These are phyloP conservation scores for Penicillium sp. DNA, from an alignment of 2,329 filamentous ascomycete species.

Conservation along the genomic window DNA sequence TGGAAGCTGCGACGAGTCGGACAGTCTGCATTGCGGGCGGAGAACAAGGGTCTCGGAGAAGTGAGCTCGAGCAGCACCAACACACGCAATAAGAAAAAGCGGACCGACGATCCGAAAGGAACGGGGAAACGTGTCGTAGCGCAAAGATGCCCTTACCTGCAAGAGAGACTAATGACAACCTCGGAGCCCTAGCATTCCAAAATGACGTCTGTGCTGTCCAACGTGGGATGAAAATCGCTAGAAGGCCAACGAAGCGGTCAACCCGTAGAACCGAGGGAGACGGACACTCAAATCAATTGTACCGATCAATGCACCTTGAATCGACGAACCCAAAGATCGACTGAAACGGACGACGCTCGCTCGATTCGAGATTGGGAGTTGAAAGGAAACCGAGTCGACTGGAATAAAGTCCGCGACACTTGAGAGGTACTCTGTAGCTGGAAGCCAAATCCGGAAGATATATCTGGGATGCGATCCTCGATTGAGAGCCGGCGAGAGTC, in stretches of 20 bases:
- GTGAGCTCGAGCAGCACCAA: background rate
- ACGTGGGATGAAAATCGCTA: constrained; percentile 23
- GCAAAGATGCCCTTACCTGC: constrained; percentile 21
- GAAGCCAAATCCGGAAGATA: constrained; percentile 7
- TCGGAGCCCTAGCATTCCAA: constrained; percentile 24
- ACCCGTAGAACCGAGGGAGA: constrained; percentile 6
- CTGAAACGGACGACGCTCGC: constrained; percentile 17
- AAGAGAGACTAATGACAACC: constrained; percentile 20
- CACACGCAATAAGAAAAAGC: constrained; percentile 5
- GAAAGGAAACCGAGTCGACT: constrained; percentile 23
- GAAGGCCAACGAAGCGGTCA: constrained; percentile 17
- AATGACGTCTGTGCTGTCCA: constrained; percentile 24
- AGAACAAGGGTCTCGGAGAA: constrained; percentile 3
- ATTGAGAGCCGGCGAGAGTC: constrained; percentile 3
- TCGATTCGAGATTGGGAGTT: constrained; percentile 17
- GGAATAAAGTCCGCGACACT: constrained; percentile 5
- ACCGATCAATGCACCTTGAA: constrained; percentile 7
- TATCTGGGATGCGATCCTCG: constrained; percentile 10
- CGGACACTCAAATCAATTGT: constrained; percentile 13
- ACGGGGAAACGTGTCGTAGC: background rate
- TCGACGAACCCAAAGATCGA: constrained; percentile 16
- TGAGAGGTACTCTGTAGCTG: constrained; percentile 4
- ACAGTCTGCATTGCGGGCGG: constrained; percentile 6
- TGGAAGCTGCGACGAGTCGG: constrained; percentile 24
- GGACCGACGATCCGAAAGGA: background rate